Evolutionary conservation across 495 filamentous ascomycete species (phyloP).

Genomic region (Friedmanniomyces simplex): DNA sequence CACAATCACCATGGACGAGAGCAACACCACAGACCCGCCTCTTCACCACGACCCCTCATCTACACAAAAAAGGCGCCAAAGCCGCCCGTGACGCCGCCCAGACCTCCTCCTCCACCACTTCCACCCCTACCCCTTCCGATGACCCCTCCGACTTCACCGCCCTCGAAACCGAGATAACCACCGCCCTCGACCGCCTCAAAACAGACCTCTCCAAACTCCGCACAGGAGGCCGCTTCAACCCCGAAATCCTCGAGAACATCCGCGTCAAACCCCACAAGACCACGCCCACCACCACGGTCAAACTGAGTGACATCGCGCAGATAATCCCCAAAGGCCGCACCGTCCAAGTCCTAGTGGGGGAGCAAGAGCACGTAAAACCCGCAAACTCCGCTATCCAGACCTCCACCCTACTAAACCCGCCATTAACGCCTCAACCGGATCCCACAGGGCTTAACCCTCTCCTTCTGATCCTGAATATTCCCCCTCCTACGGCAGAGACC

Average conservation of each 20-base stretch:
- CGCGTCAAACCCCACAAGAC: conserved; percentile 42
- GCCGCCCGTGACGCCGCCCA: conserved; percentile 24
- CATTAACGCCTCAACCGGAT: conserved; percentile 60
- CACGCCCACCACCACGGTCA: conserved; percentile 36
- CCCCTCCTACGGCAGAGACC: conserved; percentile 54
- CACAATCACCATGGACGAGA: background rate
- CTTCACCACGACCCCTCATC: conserved; percentile 20
- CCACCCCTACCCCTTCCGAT: conserved; percentile 16
- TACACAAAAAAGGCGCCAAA: conserved; percentile 33
- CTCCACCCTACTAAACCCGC: conserved; percentile 42
- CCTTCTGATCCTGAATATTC: conserved; percentile 64
- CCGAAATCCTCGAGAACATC: conserved; percentile 53
- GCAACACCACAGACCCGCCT: background rate
- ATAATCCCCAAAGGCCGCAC: conserved; percentile 61
- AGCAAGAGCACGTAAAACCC: conserved; percentile 60
- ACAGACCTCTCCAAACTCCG: conserved; percentile 57
- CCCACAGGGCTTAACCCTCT: conserved; percentile 48
- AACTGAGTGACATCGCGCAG: conserved; percentile 63
- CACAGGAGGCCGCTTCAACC: conserved; percentile 57
- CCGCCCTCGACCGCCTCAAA: conserved; percentile 45
- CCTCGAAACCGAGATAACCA: conserved; percentile 49
- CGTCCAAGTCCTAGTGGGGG: conserved; percentile 54
- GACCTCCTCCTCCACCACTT: background rate
- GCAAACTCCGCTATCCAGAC: conserved; percentile 59
- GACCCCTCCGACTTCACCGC: conserved; percentile 61